Evolutionary conservation across 306 rosid species (phyloP).

Genomic region (Cicer bijugum): DNA sequence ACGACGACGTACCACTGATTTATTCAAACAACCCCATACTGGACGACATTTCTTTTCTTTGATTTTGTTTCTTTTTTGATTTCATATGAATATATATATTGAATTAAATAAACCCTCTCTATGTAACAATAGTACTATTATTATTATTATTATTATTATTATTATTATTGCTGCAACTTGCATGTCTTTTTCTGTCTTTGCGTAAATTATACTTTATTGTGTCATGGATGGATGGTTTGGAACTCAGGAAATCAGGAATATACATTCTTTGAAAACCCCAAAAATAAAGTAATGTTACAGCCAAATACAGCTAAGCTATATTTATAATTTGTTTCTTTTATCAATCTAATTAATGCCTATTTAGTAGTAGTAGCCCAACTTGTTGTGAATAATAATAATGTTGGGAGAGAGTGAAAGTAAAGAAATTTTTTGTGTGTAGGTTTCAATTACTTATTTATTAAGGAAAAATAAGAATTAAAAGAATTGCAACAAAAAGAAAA

Average conservation of each 20-base stretch:
- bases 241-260: conserved; percentile 35
- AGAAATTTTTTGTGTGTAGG: not conserved
- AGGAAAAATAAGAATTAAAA: not conserved
- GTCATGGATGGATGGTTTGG: conserved; percentile 23
- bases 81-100: conserved; percentile 21
- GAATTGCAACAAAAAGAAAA: not conserved
- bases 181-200: conserved; percentile 40
- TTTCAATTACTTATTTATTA: conserved; percentile 2
- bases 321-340: not conserved
- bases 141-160: conserved; percentile 25
- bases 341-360: conserved; percentile 27
- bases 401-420: not conserved
- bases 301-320: conserved; percentile 43
- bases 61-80: conserved; percentile 22
- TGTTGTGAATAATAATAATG: conserved; percentile 20
- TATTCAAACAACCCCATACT: conserved; percentile 44
- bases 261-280: conserved; percentile 32
- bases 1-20: conserved; percentile 39
- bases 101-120: conserved; percentile 32
- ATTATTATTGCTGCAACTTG: conserved; percentile 50
- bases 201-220: conserved; percentile 26
- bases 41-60: conserved; percentile 35
- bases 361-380: conserved; percentile 29
- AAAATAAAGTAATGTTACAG: conserved; percentile 40
- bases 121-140: conserved; percentile 20